Evolutionary conservation across 2,329 filamentous ascomycete species (phyloP).

Genomic region (Cercospora zeae-maydis): DNA sequence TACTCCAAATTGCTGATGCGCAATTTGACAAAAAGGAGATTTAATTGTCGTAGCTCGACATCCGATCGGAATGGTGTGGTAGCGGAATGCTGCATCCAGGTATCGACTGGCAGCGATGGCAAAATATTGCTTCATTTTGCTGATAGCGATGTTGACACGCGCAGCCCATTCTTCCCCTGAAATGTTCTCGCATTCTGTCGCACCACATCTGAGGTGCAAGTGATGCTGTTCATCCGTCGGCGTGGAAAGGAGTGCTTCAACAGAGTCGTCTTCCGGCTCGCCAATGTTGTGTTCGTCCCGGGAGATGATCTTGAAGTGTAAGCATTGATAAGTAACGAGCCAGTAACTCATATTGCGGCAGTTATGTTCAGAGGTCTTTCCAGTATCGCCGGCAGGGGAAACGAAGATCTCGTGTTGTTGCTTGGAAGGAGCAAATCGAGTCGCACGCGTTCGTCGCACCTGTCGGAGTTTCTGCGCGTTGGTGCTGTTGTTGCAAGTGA

Average conservation of each 20-base stretch:
- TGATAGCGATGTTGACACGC: background rate
- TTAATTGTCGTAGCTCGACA: background rate
- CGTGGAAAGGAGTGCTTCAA: background rate
- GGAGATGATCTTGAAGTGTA: background rate
- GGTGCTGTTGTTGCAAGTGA: background rate
- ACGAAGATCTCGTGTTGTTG: background rate
- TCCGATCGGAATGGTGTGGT: background rate
- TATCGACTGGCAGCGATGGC: background rate
- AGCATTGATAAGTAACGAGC: constrained; percentile 1
- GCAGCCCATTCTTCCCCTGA: background rate
- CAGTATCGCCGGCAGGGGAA: background rate
- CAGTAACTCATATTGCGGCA: background rate
- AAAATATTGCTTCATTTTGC: background rate
- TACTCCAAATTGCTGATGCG: constrained; percentile 2
- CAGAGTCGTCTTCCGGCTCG: background rate
- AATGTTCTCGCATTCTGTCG: background rate
- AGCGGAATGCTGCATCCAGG: background rate
- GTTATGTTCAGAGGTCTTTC: background rate
- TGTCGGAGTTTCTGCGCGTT: background rate
- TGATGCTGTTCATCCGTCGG: background rate
- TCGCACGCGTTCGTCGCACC: background rate
- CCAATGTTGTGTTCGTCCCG: background rate
- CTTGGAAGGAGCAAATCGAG: background rate
- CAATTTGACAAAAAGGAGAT: background rate
- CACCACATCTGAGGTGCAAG: background rate